A percentile compares a stretch with the other conserved stretches of the same genome.
These are phyloP conservation scores for Hemileccinum rubropunctum DNA, from an alignment of 768 basidiomycete species.

Conservation along the genomic window DNA sequence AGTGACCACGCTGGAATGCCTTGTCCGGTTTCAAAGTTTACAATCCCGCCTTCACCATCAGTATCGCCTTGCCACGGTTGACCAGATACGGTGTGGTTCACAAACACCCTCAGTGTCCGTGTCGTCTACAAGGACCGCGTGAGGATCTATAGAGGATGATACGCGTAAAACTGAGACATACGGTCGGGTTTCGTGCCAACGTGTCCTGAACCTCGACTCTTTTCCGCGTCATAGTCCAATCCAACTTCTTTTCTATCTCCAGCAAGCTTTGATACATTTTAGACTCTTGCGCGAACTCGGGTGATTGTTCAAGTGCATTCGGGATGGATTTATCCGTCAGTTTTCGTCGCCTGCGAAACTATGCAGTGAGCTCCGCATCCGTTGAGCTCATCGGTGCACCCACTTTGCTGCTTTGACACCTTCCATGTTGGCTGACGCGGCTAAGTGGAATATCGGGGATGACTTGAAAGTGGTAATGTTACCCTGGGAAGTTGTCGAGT, in stretches of 20 bases:
- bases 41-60: slow-evolving; percentile 33
- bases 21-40: slow-evolving; percentile 77
- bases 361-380: neutral
- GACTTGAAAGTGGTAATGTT: neutral
- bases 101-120: slow-evolving; percentile 78
- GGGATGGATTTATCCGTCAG: slow-evolving; percentile 79
- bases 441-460: neutral
- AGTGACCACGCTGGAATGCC: slow-evolving; percentile 89
- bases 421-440: slow-evolving; percentile 17
- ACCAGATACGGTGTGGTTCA: slow-evolving; percentile 83
- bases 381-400: neutral
- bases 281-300: slow-evolving; percentile 78
- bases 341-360: slow-evolving; percentile 60
- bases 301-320: slow-evolving; percentile 68
- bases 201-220: slow-evolving; percentile 89
- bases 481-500: neutral
- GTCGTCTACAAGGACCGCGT: slow-evolving; percentile 52
- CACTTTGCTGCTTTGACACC: slow-evolving; percentile 37
- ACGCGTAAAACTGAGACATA: slow-evolving; percentile 2
- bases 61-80: slow-evolving; percentile 76
- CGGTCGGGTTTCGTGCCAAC: slow-evolving; percentile 69
- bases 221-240: slow-evolving; percentile 94
- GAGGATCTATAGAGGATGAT: neutral
- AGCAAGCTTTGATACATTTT: slow-evolving; percentile 83
- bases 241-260: slow-evolving; percentile 86